These are phyloP conservation scores for Cladosporium halotolerans DNA, from an alignment of 2,329 filamentous ascomycete genomes.

Conservation along the genomic window DNA sequence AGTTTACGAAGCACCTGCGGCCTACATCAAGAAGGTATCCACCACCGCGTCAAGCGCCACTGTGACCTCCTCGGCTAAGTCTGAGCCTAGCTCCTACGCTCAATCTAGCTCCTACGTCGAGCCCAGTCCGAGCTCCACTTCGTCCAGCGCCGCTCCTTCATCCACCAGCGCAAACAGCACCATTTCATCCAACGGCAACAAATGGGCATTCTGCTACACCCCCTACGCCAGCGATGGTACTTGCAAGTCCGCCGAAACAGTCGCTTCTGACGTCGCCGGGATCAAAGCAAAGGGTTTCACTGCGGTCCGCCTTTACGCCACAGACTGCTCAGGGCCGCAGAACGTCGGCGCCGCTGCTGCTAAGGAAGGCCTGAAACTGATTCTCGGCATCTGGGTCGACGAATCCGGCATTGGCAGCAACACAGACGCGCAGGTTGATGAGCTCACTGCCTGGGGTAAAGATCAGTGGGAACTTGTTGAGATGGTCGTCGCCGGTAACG, in stretches of 20 bases:
- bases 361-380: conserved; percentile 65
- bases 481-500: conserved; percentile 83
- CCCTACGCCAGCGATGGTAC: conserved; percentile 38
- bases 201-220: conserved; percentile 46
- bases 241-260: conserved; percentile 37
- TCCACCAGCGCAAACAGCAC: conserved; percentile 5
- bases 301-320: conserved; percentile 76
- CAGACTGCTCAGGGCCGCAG: conserved; percentile 77
- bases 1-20: neutral
- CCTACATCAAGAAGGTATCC: neutral
- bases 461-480: conserved; percentile 67
- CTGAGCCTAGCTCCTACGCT: conserved; percentile 19
- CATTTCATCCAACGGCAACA: conserved; percentile 35
- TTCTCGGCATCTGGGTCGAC: conserved; percentile 83
- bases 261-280: conserved; percentile 36
- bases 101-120: conserved; percentile 9
- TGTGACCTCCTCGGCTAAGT: conserved; percentile 21
- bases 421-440: conserved; percentile 58
- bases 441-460: conserved; percentile 69
- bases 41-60: conserved; percentile 2
- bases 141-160: neutral
- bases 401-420: conserved; percentile 54
- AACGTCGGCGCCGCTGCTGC: conserved; percentile 66
- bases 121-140: conserved; percentile 5
- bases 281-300: conserved; percentile 50